Percentiles rank a stretch among this genome's conserved stretches.
phyloP scores from a whole-genome alignment of 139 green algal species.

The Picochlorum sp. region DNA sequence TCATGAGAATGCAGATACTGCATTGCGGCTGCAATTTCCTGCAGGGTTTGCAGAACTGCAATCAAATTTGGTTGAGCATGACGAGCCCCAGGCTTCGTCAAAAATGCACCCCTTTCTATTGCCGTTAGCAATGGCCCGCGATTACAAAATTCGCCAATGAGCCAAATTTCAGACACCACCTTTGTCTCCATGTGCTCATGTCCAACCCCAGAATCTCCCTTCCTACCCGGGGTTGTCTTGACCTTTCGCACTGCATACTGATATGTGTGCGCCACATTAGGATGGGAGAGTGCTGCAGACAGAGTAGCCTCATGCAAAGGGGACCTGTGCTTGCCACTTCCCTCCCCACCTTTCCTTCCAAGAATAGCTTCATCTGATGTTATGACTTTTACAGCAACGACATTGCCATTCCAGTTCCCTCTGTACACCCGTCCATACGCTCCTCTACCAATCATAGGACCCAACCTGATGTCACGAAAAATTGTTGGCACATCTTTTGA shows the following conservation, averaged over 20 bases:
- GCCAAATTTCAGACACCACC: slow-evolving; percentile 27
- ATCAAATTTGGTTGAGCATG: slow-evolving; percentile 35
- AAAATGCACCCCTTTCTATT: slow-evolving; percentile 38
- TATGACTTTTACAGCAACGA: slow-evolving; percentile 73
- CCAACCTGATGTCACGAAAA: slow-evolving; percentile 51
- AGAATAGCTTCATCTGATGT: slow-evolving; percentile 23
- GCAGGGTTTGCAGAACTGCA: slow-evolving; percentile 34
- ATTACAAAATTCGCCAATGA: slow-evolving; percentile 42
- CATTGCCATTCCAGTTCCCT: slow-evolving; percentile 53
- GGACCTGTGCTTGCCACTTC: slow-evolving; percentile 11
- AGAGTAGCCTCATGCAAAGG: slow-evolving; percentile 16
- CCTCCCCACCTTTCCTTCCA: not conserved
- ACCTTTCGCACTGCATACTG: slow-evolving; percentile 26
- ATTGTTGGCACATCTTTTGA: slow-evolving; percentile 15
- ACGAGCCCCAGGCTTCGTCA: slow-evolving; percentile 24
- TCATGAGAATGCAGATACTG: slow-evolving; percentile 35
- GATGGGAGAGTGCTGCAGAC: slow-evolving; percentile 27
- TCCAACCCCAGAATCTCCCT: not conserved
- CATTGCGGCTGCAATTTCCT: slow-evolving; percentile 38
- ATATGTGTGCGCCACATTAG: slow-evolving; percentile 45
- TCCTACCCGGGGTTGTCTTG: not conserved
- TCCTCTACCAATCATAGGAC: slow-evolving; percentile 53
- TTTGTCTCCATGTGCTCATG: not conserved
- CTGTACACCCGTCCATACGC: slow-evolving; percentile 53
- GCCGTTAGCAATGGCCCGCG: slow-evolving; percentile 34